A percentile compares a stretch with the other conserved stretches of the same genome.
Evolutionary conservation across 306 rosid genomes (phyloP).

Genomic region (Sphenostylis stenocarpa): DNA sequence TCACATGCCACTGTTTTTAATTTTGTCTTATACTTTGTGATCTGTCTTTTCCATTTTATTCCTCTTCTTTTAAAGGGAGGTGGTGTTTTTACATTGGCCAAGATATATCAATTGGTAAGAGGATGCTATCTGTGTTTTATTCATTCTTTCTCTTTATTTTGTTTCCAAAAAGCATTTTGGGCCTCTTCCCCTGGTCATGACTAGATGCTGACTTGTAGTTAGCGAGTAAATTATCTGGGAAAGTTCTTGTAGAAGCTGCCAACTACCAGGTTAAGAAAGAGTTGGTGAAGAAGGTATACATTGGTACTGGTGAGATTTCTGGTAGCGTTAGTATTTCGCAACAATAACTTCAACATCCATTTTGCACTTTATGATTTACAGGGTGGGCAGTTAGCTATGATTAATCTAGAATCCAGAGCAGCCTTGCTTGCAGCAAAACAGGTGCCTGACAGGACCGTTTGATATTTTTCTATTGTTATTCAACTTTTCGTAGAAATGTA

Average conservation of each 20-base stretch:
- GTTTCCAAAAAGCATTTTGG: constrained; percentile 6
- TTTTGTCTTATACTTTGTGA: constrained; percentile 25
- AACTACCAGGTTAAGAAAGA: constrained; percentile 87
- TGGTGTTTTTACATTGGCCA: constrained; percentile 65
- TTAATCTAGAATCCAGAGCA: constrained; percentile 80
- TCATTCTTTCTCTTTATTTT: constrained; percentile 6
- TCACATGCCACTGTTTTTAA: neutral
- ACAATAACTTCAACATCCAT: constrained; percentile 29
- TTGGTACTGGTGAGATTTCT: constrained; percentile 13
- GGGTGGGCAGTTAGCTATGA: constrained; percentile 86
- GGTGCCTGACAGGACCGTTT: constrained; percentile 42
- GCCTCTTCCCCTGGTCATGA: constrained; percentile 18
- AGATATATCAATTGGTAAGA: constrained; percentile 78
- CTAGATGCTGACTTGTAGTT: constrained; percentile 53
- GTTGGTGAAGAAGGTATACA: constrained; percentile 68
- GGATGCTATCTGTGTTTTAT: constrained; percentile 16
- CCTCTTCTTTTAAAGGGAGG: constrained; percentile 64
- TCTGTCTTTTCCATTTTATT: constrained; percentile 24
- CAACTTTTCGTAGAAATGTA: constrained; percentile 15
- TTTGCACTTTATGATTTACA: constrained; percentile 45
- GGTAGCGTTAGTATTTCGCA: constrained; percentile 16
- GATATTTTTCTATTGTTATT: constrained; percentile 26
- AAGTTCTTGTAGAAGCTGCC: constrained; percentile 78
- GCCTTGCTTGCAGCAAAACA: constrained; percentile 93
- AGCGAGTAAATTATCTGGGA: constrained; percentile 74